Evolutionary conservation across 2,329 filamentous ascomycete genomes (phyloP).

Genomic region (Ramularia collo-cygni): DNA sequence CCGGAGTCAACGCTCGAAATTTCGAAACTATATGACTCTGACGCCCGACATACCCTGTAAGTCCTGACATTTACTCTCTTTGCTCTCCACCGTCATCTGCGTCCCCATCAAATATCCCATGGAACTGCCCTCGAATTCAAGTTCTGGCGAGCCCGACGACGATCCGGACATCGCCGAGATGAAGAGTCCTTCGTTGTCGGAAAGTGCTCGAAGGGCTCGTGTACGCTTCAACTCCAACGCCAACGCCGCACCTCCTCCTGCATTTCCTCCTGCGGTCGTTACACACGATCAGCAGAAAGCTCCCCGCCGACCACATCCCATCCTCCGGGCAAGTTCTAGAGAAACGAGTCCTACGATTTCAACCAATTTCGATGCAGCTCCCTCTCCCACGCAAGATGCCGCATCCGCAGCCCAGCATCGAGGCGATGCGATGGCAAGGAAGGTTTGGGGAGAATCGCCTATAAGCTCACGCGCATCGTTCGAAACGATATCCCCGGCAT

Average conservation of each 20-base stretch:
- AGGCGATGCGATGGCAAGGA: constrained; percentile 9
- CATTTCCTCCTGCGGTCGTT: not conserved
- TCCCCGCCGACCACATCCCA: constrained; percentile 6
- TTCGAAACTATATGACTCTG: too few species aligned
- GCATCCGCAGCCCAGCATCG: constrained; percentile 6
- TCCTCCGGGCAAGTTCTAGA: constrained; percentile 5
- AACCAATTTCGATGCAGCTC: not conserved
- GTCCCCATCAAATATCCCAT: constrained; percentile 1
- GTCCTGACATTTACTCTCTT: too few species aligned
- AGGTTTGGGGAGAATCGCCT: constrained; percentile 6
- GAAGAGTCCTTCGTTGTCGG: not conserved
- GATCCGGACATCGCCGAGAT: constrained; percentile 2
- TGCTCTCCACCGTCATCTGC: too few species aligned
- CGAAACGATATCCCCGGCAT: constrained; percentile 5
- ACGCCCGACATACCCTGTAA: too few species aligned
- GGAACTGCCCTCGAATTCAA: constrained; percentile 3
- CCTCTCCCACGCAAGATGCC: constrained; percentile 1
- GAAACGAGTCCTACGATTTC: constrained; percentile 1
- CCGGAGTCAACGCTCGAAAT: too few species aligned
- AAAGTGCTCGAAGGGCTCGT: too few species aligned
- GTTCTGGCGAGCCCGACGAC: constrained; percentile 7
- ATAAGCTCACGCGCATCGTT: constrained; percentile 7
- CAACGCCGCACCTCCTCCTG: not conserved
- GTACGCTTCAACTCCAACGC: not conserved
- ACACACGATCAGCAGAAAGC: constrained; percentile 5